These are phyloP conservation scores for Phialophora tarda DNA, from an alignment of 2,329 filamentous ascomycete species.

Conservation along the genomic window DNA sequence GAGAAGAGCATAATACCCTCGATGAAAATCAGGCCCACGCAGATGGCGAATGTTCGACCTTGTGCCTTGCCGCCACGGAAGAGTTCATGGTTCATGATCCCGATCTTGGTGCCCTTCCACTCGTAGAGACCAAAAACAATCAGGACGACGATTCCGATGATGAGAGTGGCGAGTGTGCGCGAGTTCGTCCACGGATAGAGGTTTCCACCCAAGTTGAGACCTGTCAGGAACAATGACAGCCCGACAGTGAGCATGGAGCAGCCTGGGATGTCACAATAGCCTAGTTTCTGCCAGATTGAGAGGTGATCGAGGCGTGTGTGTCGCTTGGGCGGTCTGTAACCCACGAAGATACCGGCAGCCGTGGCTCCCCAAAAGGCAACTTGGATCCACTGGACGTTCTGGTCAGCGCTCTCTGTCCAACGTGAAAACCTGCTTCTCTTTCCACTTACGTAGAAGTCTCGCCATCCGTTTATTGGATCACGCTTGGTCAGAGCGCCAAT, in stretches of 20 bases:
- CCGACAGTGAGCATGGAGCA: constrained; percentile 28
- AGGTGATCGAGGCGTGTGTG: constrained; percentile 35
- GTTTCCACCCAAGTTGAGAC: constrained; percentile 35
- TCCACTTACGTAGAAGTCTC: constrained; percentile 35
- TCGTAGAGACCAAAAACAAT: constrained; percentile 35
- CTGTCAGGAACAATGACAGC: constrained; percentile 32
- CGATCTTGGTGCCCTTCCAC: constrained; percentile 34
- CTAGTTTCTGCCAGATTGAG: constrained; percentile 34
- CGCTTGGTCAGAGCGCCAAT: constrained; percentile 32
- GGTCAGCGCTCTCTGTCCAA: constrained; percentile 3
- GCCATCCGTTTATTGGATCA: constrained; percentile 30
- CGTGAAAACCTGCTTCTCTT: background rate
- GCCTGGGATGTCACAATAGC: constrained; percentile 34
- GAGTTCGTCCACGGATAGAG: constrained; percentile 34
- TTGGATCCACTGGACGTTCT: constrained; percentile 32
- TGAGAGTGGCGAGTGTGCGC: constrained; percentile 25
- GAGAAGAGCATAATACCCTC: constrained; percentile 37
- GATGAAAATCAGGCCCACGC: constrained; percentile 34
- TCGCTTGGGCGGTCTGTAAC: constrained; percentile 35
- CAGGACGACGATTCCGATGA: constrained; percentile 32
- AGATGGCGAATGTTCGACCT: constrained; percentile 35
- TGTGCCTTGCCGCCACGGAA: constrained; percentile 29
- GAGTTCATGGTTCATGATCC: constrained; percentile 35
- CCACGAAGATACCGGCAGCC: constrained; percentile 32
- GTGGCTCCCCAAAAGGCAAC: constrained; percentile 35